Percentiles rank a stretch among this genome's conserved stretches.
phyloP scores from a whole-genome alignment of 768 basidiomycete genomes.

The Rhodotorula taiwanensis region DNA sequence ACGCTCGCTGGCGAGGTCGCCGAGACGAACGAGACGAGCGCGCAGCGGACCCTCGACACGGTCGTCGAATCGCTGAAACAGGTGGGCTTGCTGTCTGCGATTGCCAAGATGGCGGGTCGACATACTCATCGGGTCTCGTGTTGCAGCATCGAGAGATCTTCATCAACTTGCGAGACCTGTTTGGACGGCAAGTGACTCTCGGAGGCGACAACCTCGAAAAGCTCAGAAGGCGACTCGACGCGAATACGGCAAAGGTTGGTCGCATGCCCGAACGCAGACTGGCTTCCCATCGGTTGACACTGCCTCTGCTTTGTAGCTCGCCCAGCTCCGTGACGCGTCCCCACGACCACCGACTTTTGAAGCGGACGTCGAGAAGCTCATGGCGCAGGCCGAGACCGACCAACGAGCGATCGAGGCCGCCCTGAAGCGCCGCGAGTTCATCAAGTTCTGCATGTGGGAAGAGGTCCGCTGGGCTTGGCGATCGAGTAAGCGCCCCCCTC shows the following conservation, averaged over 20 bases:
- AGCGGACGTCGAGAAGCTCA: conserved; percentile 65
- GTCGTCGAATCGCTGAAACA: conserved; percentile 30
- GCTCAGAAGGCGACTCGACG: conserved; percentile 76
- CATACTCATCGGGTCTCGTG: background rate
- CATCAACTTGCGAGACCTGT: conserved; percentile 26
- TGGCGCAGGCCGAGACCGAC: conserved; percentile 71
- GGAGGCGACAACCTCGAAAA: conserved; percentile 82
- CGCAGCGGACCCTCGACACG: conserved; percentile 40
- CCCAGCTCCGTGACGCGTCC: conserved; percentile 4
- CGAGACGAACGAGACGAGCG: conserved; percentile 40
- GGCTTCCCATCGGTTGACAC: background rate
- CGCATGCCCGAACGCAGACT: too few relatives aligned
- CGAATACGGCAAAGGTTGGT: conserved; percentile 56
- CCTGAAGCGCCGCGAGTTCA: conserved; percentile 72
- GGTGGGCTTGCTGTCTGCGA: conserved; percentile 37
- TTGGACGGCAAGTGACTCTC: conserved; percentile 62
- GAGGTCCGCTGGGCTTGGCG: conserved; percentile 23
- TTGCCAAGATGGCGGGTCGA: too few relatives aligned
- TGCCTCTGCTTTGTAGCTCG: conserved; percentile 5
- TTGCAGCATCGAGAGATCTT: conserved; percentile 50
- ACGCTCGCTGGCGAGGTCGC: conserved; percentile 49
- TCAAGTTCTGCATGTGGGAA: conserved; percentile 49
- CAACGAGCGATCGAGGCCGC: conserved; percentile 69
- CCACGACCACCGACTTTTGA: background rate
- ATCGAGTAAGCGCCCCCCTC: too few relatives aligned